Evolutionary conservation across 306 rosid genomes (phyloP).

Genomic region (Dryas alaskensis): DNA sequence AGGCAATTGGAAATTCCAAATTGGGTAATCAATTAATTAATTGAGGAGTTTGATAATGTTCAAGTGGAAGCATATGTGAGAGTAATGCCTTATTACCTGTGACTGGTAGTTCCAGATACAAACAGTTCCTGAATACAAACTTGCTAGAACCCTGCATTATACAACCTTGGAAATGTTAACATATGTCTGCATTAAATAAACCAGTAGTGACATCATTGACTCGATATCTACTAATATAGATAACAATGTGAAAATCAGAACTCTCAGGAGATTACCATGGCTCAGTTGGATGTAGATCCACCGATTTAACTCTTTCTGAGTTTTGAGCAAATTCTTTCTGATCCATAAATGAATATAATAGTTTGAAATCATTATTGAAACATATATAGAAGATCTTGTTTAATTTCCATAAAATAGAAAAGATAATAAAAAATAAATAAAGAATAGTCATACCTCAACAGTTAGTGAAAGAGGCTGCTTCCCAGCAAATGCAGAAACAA

Average conservation of each 20-base stretch:
- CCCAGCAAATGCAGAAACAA: constrained; percentile 17
- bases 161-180: too few species aligned
- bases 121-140: constrained; percentile 59
- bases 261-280: constrained; percentile 50
- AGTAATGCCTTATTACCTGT: constrained; percentile 33
- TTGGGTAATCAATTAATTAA: not conserved
- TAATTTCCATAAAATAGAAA: not conserved
- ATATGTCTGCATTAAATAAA: too few species aligned
- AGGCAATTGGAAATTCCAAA: not conserved
- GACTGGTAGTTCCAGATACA: constrained; percentile 63
- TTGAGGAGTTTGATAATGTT: not conserved
- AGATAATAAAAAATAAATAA: not conserved
- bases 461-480: constrained; percentile 42
- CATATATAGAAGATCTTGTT: not conserved
- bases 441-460: constrained; percentile 43
- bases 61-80: not conserved
- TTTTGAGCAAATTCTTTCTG: constrained; percentile 62
- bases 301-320: constrained; percentile 71
- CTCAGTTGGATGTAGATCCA: constrained; percentile 72
- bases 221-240: not conserved
- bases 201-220: too few species aligned
- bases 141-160: constrained; percentile 57
- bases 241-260: not conserved
- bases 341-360: constrained; percentile 15
- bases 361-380: not conserved